A percentile compares a stretch with the other conserved stretches of the same genome.
Evolutionary conservation across 345 rosid species (phyloP).

Genomic region (Nasturtium officinale): DNA sequence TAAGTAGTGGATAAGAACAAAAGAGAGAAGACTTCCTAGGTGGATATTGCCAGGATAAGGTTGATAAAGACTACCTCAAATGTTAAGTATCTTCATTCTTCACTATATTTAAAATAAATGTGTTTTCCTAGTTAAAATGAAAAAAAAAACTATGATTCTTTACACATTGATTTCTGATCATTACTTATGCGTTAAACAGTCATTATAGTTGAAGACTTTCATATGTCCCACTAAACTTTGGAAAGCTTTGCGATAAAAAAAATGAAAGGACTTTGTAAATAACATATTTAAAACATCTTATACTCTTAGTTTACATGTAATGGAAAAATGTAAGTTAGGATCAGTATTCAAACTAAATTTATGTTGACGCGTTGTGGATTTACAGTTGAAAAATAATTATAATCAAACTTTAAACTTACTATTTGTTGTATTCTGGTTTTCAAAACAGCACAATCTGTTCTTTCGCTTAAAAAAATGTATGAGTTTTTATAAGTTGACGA

Average conservation of each 20-base stretch:
- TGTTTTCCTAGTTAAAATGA: not conserved
- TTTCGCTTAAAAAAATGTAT: not conserved
- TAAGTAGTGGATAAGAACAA: constrained; percentile 38
- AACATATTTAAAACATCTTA: not conserved
- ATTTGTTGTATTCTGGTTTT: not conserved
- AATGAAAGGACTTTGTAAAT: not conserved
- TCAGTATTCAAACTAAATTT: not conserved
- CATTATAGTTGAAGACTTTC: constrained; percentile 11
- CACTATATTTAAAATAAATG: not conserved
- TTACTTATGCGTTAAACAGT: constrained; percentile 14
- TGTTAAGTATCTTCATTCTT: constrained; percentile 20
- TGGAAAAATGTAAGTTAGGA: not conserved
- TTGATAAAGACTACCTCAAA: constrained; percentile 36
- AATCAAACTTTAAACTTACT: constrained; percentile 4
- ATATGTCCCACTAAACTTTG: constrained; percentile 2
- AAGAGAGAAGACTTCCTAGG: constrained; percentile 24
- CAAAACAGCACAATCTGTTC: not conserved
- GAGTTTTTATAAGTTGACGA: not conserved
- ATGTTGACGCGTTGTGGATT: not conserved
- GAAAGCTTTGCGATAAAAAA: not conserved
- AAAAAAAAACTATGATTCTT: not conserved
- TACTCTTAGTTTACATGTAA: not conserved
- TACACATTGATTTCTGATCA: constrained; percentile 29
- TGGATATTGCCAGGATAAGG: constrained; percentile 35
- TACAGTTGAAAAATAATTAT: not conserved